Base-by-base conservation (phyloP, 495 filamentous ascomycete genomes). In the Pyronema domesticum region DNA sequence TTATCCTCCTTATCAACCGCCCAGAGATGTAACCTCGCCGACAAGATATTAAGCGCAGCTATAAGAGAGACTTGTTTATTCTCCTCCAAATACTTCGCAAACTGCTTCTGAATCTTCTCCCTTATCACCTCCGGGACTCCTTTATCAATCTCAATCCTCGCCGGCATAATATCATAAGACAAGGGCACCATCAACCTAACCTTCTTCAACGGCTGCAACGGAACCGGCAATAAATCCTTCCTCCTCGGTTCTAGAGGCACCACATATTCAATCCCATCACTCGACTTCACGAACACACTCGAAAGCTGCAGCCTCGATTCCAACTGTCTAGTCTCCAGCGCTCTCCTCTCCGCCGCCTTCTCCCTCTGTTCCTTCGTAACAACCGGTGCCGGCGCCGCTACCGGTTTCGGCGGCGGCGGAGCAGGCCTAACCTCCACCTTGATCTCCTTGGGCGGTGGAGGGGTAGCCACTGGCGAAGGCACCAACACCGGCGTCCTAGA, bases 281-380 rank as follows among this genome's bases (percentile, higher is more conserved):
- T 67, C 11, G 80, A 80, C 58, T 81, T 89, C 19, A 77, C 73
- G 62, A 84, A 95, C 23, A 76, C 60, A 1, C 80, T 76, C 18
- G 81, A 61, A 58, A 81, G 71, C 30, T 80, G 77, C 69, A 94
- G 76, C n/a, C 87, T 75, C 15, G 85, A 77, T 67, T 93, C 85
- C 0, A 94, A 73, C 56, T 88, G 85, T 36, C 79, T 74, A 36
- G 74, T 79, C 63, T 91, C 85, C 46, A 70, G 64, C 9, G 78
- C 72, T 48, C 86, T 74, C 51, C 76, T 74, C 36, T 75, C 74
- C 57, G 77, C 75, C n/a, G 84, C 86, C 30, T 73, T 68, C 2
- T 68, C 68, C 45, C 74, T 79, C 60, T 86, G 72, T 44, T 80
- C 74, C 6, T 63, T 63, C 0, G 77, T 76, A 55, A 75, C 79